These are phyloP conservation scores for Gautieria morchelliformis DNA, from an alignment of 768 basidiomycete species.

Conservation along the genomic window DNA sequence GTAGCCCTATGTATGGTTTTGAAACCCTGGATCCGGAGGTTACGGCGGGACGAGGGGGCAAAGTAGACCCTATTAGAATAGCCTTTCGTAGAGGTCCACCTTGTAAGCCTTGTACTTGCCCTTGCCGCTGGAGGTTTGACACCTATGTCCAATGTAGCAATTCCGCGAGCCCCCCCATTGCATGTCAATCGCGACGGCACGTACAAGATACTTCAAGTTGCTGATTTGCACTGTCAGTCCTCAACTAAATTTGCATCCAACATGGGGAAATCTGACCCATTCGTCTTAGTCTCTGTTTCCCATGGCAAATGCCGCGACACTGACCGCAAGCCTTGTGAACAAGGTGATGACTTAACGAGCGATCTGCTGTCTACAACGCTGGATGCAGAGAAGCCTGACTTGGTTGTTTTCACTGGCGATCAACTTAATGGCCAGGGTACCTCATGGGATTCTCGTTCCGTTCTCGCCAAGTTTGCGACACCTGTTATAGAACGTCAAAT, in stretches of 20 bases:
- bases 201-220: conserved; percentile 85
- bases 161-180: conserved; percentile 65
- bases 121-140: not conserved
- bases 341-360: conserved; percentile 74
- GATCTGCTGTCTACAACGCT: conserved; percentile 62
- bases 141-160: conserved; percentile 29
- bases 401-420: conserved; percentile 90
- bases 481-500: conserved; percentile 66
- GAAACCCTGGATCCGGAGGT: conserved; percentile 57
- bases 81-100: conserved; percentile 68
- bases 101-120: conserved; percentile 32
- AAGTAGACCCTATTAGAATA: conserved; percentile 47
- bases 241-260: not conserved
- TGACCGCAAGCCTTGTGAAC: conserved; percentile 35
- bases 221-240: conserved; percentile 69
- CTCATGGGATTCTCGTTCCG: conserved; percentile 81
- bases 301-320: conserved; percentile 73
- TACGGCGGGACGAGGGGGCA: conserved; percentile 30
- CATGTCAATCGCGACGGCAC: conserved; percentile 77
- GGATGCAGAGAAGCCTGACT: conserved; percentile 75
- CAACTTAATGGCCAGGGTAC: conserved; percentile 81
- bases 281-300: conserved; percentile 47
- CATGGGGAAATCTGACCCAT: not conserved
- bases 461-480: conserved; percentile 80
- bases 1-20: conserved; percentile 80